These are phyloP conservation scores for Malassezia vespertilionis DNA, from an alignment of 1,284 basidiomycete species.

Conservation along the genomic window DNA sequence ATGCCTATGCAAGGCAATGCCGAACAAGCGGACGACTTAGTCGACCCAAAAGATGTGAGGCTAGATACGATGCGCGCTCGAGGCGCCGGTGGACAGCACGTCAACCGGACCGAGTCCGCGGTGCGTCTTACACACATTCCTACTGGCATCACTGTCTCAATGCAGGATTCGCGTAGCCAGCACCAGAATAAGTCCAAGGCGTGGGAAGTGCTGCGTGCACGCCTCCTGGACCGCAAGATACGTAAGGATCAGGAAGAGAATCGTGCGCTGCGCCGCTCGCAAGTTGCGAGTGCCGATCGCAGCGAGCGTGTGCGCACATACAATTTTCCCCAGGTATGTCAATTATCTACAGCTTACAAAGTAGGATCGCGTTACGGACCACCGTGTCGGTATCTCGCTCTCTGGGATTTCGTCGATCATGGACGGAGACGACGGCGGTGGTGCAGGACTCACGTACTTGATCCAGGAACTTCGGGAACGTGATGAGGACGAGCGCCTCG, in stretches of 20 bases:
- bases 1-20: constrained; percentile 46
- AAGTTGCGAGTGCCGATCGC: constrained; percentile 42
- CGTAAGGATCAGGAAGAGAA: constrained; percentile 32
- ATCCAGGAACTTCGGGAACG: constrained; percentile 23
- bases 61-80: constrained; percentile 86
- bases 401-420: constrained; percentile 36
- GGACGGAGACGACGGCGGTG: constrained; percentile 38
- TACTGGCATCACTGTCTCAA: constrained; percentile 85
- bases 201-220: constrained; percentile 38
- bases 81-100: constrained; percentile 97
- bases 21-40: constrained; percentile 50
- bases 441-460: constrained; percentile 28
- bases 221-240: constrained; percentile 35
- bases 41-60: constrained; percentile 74
- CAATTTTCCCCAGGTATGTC: constrained; percentile 39
- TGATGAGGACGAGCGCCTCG: constrained; percentile 22
- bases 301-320: constrained; percentile 43
- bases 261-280: constrained; percentile 27
- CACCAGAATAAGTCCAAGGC: constrained; percentile 56
- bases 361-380: constrained; percentile 42
- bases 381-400: constrained; percentile 35
- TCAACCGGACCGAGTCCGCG: constrained; percentile 96
- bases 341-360: background rate
- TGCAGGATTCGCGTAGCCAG: constrained; percentile 95
- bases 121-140: constrained; percentile 90